Percentiles rank a stretch among this genome's conserved stretches.
Evolutionary conservation across 164 flowering plant genomes (phyloP).

Genomic region (Pachysandra terminalis): DNA sequence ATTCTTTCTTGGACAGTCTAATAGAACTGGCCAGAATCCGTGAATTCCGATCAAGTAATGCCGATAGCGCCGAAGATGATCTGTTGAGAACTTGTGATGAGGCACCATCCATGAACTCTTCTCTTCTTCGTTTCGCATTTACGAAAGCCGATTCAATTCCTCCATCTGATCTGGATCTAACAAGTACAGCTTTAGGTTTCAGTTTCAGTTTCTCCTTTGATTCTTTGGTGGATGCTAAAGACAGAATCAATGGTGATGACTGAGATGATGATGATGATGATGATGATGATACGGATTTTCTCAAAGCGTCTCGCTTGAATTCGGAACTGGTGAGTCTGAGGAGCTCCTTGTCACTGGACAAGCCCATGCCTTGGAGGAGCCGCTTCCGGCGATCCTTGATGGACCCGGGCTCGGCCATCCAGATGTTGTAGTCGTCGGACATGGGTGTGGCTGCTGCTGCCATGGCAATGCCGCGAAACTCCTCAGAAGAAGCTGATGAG

Average conservation of each 20-base stretch:
- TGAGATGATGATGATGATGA: too few relatives aligned
- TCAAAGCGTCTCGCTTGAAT: conserved; percentile 21
- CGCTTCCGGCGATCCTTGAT: conserved; percentile 67
- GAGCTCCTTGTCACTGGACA: conserved; percentile 36
- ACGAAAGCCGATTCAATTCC: conserved; percentile 31
- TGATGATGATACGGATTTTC: conserved; percentile 4
- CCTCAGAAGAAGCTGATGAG: conserved; percentile 28
- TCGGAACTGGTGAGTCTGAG: conserved; percentile 25
- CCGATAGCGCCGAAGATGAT: conserved; percentile 37
- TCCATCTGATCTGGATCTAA: conserved; percentile 65
- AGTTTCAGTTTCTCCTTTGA: conserved; percentile 1
- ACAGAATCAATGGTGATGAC: background rate
- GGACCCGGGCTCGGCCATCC: conserved; percentile 80
- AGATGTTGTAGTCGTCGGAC: conserved; percentile 47
- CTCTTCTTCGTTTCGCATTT: conserved; percentile 36
- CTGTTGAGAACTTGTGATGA: conserved; percentile 51
- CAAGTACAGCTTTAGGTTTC: conserved; percentile 22
- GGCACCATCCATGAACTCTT: conserved; percentile 37
- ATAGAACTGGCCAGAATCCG: conserved; percentile 17
- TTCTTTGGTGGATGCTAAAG: conserved; percentile 4
- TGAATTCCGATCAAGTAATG: conserved; percentile 18
- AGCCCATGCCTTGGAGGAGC: conserved; percentile 76
- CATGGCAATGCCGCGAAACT: conserved; percentile 7
- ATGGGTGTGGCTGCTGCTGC: conserved; percentile 9
- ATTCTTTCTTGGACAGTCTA: conserved; percentile 14